Evolutionary conservation across 176 grass and related monocot species (phyloP), one percentile per base, ranked within the genome.

Genomic region (Aegilops bicornis): DNA sequence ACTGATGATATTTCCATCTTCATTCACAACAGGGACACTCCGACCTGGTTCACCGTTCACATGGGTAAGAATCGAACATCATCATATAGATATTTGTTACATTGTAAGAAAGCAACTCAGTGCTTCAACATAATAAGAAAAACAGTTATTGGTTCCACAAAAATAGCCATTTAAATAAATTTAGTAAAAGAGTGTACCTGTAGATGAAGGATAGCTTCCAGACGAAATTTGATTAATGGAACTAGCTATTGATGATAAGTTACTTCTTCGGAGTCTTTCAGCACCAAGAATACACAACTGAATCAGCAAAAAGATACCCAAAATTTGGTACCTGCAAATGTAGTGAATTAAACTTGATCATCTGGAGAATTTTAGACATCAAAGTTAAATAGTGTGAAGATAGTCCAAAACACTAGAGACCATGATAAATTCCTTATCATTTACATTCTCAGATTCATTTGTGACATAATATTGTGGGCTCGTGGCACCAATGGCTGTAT

Each of bases 231-330:
- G 94, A 87, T 93, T 89, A 78, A 92, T 91, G 29, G 94, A 94
- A 89, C 85, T 96, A 87, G 94, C 88, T 88, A 98, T 92, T 36
- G 97, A 94, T 35, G 90, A 98, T 80, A 96, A 64, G 89, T 98
- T 96, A 90, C 88, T 96, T 91, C 94, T 91, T 50, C 92, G 81
- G 31, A 98, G 82, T 78, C 92, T 86, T 94, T 98, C 97, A 83
- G 92, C 94, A 3, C 94, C 94, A 85, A 98, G 94, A 84, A 98
- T 96, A 89, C 93, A 96, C 31, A 98, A 65, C 85, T 98, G 97
- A 86, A 98, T 92, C 82, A 94, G 79, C 45, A 98, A 90, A 87
- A 98, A 96, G 80, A 98, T 82, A 69, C 97, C 94, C 92, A 99
- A 86, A 79, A 99, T 92, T 88, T 99, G 97, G 52, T 99, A 99